Evolutionary conservation across 371 early-diverging fungal species (phyloP).

Genomic region (Syncephalastrum sp.): DNA sequence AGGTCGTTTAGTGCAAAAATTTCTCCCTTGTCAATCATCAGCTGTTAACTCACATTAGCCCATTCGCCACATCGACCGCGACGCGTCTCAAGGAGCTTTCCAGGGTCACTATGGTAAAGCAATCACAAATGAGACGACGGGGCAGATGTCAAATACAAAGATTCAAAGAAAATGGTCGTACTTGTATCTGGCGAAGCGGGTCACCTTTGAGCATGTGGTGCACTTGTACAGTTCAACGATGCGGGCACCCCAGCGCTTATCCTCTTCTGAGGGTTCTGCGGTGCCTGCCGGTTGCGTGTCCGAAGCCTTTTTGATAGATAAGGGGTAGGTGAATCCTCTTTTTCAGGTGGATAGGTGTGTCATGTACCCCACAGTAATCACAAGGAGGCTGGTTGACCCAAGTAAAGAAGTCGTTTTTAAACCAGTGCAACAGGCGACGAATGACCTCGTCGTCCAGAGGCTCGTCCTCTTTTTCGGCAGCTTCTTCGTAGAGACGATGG

Average conservation of each 20-base stretch:
- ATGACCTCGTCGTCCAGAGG: constrained; percentile 36
- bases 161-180: constrained; percentile 12
- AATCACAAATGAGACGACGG: neutral
- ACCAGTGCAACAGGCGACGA: constrained; percentile 54
- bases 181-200: constrained; percentile 77
- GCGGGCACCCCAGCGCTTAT: constrained; percentile 48
- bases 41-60: constrained; percentile 57
- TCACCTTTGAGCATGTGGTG: constrained; percentile 31
- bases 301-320: neutral
- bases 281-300: constrained; percentile 28
- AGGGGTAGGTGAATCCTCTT: no score
- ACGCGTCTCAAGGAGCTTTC: constrained; percentile 59
- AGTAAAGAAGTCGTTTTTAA: constrained; percentile 63
- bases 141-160: neutral
- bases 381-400: constrained; percentile 71
- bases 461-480: constrained; percentile 17
- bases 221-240: constrained; percentile 64
- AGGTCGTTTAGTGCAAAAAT: no score
- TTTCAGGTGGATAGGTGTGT: neutral
- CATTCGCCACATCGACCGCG: constrained; percentile 79
- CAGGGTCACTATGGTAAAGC: constrained; percentile 40
- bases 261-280: constrained; percentile 48
- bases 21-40: no score
- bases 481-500: constrained; percentile 48
- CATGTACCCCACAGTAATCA: constrained; percentile 44